A percentile compares a stretch with the other conserved stretches of the same genome.
These are phyloP conservation scores for Austroboletus niveus DNA, from an alignment of 1,284 basidiomycete genomes.

Conservation along the genomic window DNA sequence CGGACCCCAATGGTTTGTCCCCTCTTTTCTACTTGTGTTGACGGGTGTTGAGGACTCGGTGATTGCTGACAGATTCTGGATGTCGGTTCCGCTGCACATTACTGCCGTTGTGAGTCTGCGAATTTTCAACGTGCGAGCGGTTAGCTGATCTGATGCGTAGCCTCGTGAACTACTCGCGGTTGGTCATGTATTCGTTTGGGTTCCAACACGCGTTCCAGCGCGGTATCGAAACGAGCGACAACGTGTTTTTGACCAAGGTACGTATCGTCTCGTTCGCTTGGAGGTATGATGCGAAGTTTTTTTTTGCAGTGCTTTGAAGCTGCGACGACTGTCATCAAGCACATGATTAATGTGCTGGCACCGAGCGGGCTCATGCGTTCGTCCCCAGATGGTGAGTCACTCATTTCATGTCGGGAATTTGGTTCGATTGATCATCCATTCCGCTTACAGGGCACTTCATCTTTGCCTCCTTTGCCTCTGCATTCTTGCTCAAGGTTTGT, in stretches of 20 bases:
- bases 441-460: conserved; percentile 65
- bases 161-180: conserved; percentile 72
- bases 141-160: conserved; percentile 34
- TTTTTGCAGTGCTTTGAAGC: conserved; percentile 56
- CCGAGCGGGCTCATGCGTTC: conserved; percentile 79
- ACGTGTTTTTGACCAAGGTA: conserved; percentile 69
- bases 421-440: not conserved
- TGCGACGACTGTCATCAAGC: conserved; percentile 65
- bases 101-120: conserved; percentile 64
- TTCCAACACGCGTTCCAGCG: conserved; percentile 79
- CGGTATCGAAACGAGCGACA: conserved; percentile 60
- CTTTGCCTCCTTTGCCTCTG: conserved; percentile 82
- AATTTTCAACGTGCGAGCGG: no score
- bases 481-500: conserved; percentile 76
- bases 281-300: not conserved
- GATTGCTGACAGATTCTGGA: conserved; percentile 46
- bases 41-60: conserved; percentile 1
- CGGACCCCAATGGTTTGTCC: conserved; percentile 48
- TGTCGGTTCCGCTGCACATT: conserved; percentile 65
- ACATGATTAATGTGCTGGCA: conserved; percentile 63
- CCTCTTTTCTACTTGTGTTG: not conserved
- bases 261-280: conserved; percentile 1
- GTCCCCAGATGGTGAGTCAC: conserved; percentile 67
- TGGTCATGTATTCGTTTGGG: conserved; percentile 84
- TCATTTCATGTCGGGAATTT: not conserved